These are phyloP conservation scores for Aureobasidium subglaciale DNA, from an alignment of 2,329 filamentous ascomycete genomes.

Conservation along the genomic window DNA sequence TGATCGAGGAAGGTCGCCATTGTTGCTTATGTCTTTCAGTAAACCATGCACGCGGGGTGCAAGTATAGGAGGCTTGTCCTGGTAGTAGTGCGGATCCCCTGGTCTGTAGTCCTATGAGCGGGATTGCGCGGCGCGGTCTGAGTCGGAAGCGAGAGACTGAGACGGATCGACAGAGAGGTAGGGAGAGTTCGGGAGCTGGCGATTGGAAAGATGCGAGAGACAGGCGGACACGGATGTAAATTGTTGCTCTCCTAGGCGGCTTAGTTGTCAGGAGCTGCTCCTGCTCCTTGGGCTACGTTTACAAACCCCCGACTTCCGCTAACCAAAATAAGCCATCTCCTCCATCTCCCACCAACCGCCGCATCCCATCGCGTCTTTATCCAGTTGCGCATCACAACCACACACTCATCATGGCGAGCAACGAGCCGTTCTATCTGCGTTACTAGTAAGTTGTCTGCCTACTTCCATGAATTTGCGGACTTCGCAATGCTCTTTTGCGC, in stretches of 20 bases:
- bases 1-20: constrained; percentile 96
- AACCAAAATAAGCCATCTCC: constrained; percentile 5
- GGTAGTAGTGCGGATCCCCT: constrained; percentile 1
- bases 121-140: neutral
- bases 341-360: constrained; percentile 3
- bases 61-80: neutral
- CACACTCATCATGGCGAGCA: constrained; percentile 50
- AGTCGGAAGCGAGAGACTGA: neutral
- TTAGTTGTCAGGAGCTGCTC: constrained; percentile 8
- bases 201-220: neutral
- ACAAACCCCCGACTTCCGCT: neutral
- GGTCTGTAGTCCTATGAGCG: neutral
- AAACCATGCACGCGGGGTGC: constrained; percentile 10
- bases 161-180: neutral
- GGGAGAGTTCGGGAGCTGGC: neutral
- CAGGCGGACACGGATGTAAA: neutral
- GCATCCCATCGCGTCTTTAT: neutral
- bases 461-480: neutral
- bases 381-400: neutral
- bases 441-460: constrained; percentile 74
- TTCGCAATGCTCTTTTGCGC: neutral
- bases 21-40: constrained; percentile 33
- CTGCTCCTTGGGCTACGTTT: neutral
- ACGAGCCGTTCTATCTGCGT: constrained; percentile 86
- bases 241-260: neutral